Base-by-base conservation (phyloP, 2,329 filamentous ascomycete genomes). In the Penicillium rolfsii region DNA sequence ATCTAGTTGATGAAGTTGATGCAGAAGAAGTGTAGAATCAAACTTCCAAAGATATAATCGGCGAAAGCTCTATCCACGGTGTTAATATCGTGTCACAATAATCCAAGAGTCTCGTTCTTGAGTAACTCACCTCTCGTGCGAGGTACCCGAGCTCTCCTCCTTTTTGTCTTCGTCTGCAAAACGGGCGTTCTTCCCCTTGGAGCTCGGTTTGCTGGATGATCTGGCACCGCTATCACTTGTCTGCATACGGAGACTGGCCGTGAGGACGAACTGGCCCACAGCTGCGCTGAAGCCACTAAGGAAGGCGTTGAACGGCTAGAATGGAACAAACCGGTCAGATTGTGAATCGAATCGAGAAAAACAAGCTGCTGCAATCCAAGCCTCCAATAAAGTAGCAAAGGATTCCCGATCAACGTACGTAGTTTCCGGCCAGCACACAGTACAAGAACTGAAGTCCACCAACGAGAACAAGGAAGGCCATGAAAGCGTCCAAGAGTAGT, bases 1-100 rank as follows among this genome's bases (percentile, higher is more conserved):
- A 57, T 69, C 83, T 84, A 99, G 85, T 99, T 99, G 83, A 99
- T 98, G 79, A 99, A 99, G 85, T 99, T 99, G 77, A 98, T 88
- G 80, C 93, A 97, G 84, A 99, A 99, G 82, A 98, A 97, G 82
- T 99, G 95, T 77, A 98, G 81, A 76, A 98, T 91, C 77, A 99
- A 78, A 78, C 93, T 97, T 76, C 94, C 95, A 70, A 97, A 91
- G 62, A 99, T 85, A 75, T 90, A 99, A 81, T 99, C 95, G 74
- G 95, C 93, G 78, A 99, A 99, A 41, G 95, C 94, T 77, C 93
- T 96, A 46, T 69, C 68, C 60, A 26, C 24, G 7, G 53, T 52
- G 59, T 55, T 55, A 62, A 9, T 35, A 24, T 56, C 41, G 19
- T 49, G 52, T 11, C 46, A 52, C 35, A 60, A 24, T 2, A 35